A percentile compares a stretch with the other conserved stretches of the same genome.
These are phyloP conservation scores for Darksidea phi DNA, from an alignment of 495 filamentous ascomycete genomes.

Conservation along the genomic window DNA sequence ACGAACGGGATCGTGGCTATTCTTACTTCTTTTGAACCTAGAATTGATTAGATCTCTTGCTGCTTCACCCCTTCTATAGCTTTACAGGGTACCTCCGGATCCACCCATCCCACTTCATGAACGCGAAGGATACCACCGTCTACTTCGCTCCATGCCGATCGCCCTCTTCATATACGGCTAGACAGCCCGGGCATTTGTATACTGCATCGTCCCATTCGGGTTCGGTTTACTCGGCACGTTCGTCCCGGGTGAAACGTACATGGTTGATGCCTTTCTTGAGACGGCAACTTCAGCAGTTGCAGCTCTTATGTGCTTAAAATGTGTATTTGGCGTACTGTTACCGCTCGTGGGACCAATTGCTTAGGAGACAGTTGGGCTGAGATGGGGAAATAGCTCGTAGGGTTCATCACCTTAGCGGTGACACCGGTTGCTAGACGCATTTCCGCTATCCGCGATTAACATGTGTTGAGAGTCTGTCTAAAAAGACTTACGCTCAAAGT, in stretches of 20 bases:
- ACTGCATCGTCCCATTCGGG: conserved; percentile 52
- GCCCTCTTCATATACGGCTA: conserved; percentile 33
- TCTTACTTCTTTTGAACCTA: too few species aligned
- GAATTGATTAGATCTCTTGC: too few species aligned
- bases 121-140: too few species aligned
- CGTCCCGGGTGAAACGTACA: conserved; percentile 40
- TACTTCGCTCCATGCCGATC: conserved; percentile 27
- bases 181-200: conserved; percentile 13
- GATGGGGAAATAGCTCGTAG: conserved; percentile 52
- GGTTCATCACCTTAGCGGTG: conserved; percentile 45
- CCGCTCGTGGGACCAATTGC: conserved; percentile 53
- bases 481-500: conserved; percentile 25
- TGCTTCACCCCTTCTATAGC: too few species aligned
- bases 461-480: not conserved
- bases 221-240: conserved; percentile 51
- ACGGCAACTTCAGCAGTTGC: conserved; percentile 43
- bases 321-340: conserved; percentile 51
- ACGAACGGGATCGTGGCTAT: too few species aligned
- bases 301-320: conserved; percentile 52
- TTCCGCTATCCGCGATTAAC: conserved; percentile 11
- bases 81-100: too few species aligned
- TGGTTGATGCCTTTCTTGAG: conserved; percentile 40
- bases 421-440: conserved; percentile 40
- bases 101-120: too few species aligned
- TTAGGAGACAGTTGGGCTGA: conserved; percentile 48